phyloP scores from a whole-genome alignment of 495 filamentous ascomycete species.

The Aspergillus sclerotioniger region DNA sequence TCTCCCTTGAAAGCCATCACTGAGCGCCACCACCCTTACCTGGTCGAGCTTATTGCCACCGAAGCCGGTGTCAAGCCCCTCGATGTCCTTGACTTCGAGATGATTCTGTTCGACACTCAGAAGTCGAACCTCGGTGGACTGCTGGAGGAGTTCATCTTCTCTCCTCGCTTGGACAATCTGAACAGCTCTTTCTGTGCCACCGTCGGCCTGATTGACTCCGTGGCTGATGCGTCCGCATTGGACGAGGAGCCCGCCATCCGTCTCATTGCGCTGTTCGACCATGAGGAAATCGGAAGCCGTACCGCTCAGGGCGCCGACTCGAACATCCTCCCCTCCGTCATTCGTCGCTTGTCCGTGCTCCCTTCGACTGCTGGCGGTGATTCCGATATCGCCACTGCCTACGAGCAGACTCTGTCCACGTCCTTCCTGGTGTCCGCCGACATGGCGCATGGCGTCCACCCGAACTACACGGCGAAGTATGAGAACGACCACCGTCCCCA shows the following conservation, averaged over 20 bases:
- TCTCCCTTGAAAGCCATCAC: slow-evolving; percentile 71
- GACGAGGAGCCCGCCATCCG: slow-evolving; percentile 79
- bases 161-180: slow-evolving; percentile 87
- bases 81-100: slow-evolving; percentile 89
- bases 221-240: slow-evolving; percentile 58
- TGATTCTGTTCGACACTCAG: slow-evolving; percentile 94
- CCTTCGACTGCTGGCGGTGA: slow-evolving; percentile 50
- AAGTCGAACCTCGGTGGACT: slow-evolving; percentile 84
- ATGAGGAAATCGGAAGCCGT: slow-evolving; percentile 92
- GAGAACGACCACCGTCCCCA: slow-evolving; percentile 86
- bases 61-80: slow-evolving; percentile 65
- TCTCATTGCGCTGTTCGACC: slow-evolving; percentile 89
- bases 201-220: slow-evolving; percentile 75
- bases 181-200: slow-evolving; percentile 91
- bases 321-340: slow-evolving; percentile 83
- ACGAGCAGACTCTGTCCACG: slow-evolving; percentile 88
- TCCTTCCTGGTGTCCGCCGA: slow-evolving; percentile 96
- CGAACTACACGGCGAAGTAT: slow-evolving; percentile 91
- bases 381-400: slow-evolving; percentile 67
- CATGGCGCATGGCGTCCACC: slow-evolving; percentile 94
- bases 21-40: slow-evolving; percentile 84
- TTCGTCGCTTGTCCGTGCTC: slow-evolving; percentile 82
- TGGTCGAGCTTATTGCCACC: slow-evolving; percentile 82
- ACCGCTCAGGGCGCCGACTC: slow-evolving; percentile 93
- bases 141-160: slow-evolving; percentile 92